Evolutionary conservation across 306 rosid species (phyloP), one percentile per base, ranked within the genome.

Genomic region (Fagus sylvatica): DNA sequence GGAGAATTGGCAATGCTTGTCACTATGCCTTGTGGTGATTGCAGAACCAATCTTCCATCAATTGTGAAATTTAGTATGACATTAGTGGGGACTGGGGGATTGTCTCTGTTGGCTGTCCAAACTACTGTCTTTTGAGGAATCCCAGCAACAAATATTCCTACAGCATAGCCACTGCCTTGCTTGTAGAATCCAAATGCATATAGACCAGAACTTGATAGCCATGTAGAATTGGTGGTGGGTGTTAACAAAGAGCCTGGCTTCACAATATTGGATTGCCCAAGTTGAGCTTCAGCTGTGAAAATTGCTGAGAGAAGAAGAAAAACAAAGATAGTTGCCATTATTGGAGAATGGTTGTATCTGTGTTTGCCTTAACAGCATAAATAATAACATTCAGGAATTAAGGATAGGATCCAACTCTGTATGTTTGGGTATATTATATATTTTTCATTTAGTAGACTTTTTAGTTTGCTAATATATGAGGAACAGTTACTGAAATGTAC

Each of bases 161-260:
- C 72, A 11, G 48, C 53, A 40, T 64, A 82, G 78, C 85, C 82
- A 34, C 48, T 33, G 36, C 72, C 72, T 78, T 82, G 19, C 72
- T 40, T 2, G 71, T 57, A 53, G 55, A 82, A 82, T 19, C 86
- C 82, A 19, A 82, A 82, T 62, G 82, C 86, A 61, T 55, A 78
- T 19, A 77, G 72, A 39, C 86, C 83, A 30, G 86, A 82, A n/a
- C 42, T 59, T 56, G 86, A 82, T 22, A 37, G 13, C 85, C 85
- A 82, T 33, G 78, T 42, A 48, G 81, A 76, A 70, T 64, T 71
- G 36, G 37, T 43, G 8, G 76, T 46, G 13, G 3, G 80, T 39
- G 66, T 68, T 57, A 49, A 57, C 22, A 75, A 75, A 74, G 79
- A 74, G 62, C 55, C 79, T 34, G 1, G 49, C 41, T 16, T 74